Conservation (phyloP, 495 filamentous ascomycete genomes). For the Alectoria sarmentosa region DNA sequence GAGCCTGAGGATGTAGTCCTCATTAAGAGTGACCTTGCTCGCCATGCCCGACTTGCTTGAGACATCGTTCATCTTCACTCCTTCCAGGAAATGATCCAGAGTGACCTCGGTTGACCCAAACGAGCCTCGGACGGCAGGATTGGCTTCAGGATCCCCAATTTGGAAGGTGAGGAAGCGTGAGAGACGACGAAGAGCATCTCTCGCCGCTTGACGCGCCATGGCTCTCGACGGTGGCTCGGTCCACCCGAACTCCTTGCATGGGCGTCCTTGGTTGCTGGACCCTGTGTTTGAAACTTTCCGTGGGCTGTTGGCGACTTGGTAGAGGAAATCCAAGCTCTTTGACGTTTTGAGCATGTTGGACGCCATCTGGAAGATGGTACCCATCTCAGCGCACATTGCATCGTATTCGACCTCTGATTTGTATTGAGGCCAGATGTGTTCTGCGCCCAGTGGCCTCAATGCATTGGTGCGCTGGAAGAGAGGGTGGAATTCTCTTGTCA, state of each 20-base stretch:
- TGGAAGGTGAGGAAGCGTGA: slow-evolving; percentile 1
- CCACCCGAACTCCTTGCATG: background rate
- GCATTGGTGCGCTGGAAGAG: slow-evolving; percentile 2
- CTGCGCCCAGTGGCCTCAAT: background rate
- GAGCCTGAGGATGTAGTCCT: background rate
- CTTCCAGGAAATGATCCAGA: background rate
- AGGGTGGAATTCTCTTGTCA: background rate
- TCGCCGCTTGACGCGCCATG: background rate
- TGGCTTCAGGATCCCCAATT: background rate
- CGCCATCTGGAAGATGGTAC: background rate
- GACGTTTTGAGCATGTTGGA: slow-evolving; percentile 6
- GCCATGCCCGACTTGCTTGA: slow-evolving; percentile 4
- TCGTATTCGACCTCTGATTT: background rate
- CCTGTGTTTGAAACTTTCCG: background rate
- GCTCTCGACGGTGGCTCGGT: background rate
- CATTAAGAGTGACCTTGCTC: background rate
- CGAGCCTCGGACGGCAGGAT: background rate
- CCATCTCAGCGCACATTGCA: background rate
- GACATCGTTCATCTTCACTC: slow-evolving; percentile 5
- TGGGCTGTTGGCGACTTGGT: slow-evolving; percentile 4
- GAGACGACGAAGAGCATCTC: background rate
- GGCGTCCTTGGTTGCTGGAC: slow-evolving; percentile 1
- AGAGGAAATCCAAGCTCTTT: slow-evolving; percentile 8
- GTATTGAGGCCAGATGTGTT: slow-evolving; percentile 10
- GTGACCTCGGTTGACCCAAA: background rate